Base-by-base conservation (phyloP, 169 alveolate genomes). In the Plasmodium inui region DNA sequence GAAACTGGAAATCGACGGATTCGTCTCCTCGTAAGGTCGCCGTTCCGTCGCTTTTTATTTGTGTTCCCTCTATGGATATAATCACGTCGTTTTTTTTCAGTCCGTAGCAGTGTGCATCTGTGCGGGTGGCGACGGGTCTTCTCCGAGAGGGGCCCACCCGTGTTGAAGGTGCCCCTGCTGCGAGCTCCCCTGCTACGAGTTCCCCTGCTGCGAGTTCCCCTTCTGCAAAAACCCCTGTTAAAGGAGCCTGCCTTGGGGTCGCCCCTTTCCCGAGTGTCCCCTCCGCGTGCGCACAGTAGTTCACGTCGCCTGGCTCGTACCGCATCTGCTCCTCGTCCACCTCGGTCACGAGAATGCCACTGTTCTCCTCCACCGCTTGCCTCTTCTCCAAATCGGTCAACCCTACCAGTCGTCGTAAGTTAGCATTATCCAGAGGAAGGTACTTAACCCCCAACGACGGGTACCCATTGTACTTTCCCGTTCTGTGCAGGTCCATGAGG, bases 11-110 rank as follows among this genome's bases (percentile, higher is more conserved):
- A 9, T 41, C 92, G 3, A 83, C 83, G 0, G 41, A 37, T 34
- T 50, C 46, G 17, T 80, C 97, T 12, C n/a, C 95, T 97, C 98
- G 83, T 78, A 97, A 94, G 72, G 83, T 94, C 1, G 95, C 96
- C 2, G 98, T 97, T 1, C 98, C 98, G 74, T 97, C 98, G 91
- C 94, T 97, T 3, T 97, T 98, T 22, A 97, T 95, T 37, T 97
- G 93, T 44, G 94, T 94, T n/a, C 96, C 97, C 34, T 96, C 97
- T 6, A 97, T 82, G 1, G 96, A 96, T 90, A 97, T 17, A 26
- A 97, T 92, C 44, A 97, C 97, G 83, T 97, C 98, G 44, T 94
- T 84, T 1, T 7, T 50, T 55, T 79, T 73, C 80, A 84, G 3
- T 85, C 97, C 55, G 90, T 86, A 22, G 72, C 83, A 22, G 26